phyloP scores from a whole-genome alignment of 2,329 filamentous ascomycete genomes.

The Penicillium sp. region DNA sequence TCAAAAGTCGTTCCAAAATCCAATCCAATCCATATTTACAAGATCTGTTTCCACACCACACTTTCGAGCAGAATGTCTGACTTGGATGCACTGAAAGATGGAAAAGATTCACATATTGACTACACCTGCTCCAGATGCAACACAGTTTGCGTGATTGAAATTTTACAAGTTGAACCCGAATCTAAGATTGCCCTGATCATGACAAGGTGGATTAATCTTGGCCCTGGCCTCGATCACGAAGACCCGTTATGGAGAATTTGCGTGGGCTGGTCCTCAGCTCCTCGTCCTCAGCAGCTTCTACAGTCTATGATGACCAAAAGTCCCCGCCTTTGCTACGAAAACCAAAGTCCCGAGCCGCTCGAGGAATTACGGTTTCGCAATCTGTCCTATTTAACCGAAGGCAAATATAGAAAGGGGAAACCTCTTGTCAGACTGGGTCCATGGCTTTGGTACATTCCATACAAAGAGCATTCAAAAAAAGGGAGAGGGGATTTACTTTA shows the following conservation, averaged over 20 bases:
- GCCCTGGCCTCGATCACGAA: background rate
- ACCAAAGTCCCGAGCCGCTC: background rate
- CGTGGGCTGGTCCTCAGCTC: background rate
- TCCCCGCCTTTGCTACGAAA: background rate
- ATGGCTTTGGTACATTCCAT: background rate
- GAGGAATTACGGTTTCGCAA: background rate
- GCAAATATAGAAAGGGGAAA: background rate
- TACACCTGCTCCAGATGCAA: background rate
- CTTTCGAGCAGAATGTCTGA: background rate
- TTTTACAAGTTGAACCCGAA: background rate
- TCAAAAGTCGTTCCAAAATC: background rate
- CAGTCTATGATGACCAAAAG: background rate
- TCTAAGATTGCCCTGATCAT: background rate
- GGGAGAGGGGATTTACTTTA: too few species aligned
- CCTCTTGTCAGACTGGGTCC: background rate
- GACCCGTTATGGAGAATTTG: background rate
- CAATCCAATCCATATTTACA: background rate
- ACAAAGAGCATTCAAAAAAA: background rate
- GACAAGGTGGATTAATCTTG: background rate
- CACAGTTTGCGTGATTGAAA: background rate
- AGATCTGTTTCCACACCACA: background rate
- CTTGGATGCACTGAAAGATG: background rate
- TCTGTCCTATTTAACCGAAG: background rate
- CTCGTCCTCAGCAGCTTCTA: background rate
- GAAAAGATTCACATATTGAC: background rate